These are phyloP conservation scores for Trametes hirsuta DNA, from an alignment of 1,284 basidiomycete genomes.

Conservation along the genomic window DNA sequence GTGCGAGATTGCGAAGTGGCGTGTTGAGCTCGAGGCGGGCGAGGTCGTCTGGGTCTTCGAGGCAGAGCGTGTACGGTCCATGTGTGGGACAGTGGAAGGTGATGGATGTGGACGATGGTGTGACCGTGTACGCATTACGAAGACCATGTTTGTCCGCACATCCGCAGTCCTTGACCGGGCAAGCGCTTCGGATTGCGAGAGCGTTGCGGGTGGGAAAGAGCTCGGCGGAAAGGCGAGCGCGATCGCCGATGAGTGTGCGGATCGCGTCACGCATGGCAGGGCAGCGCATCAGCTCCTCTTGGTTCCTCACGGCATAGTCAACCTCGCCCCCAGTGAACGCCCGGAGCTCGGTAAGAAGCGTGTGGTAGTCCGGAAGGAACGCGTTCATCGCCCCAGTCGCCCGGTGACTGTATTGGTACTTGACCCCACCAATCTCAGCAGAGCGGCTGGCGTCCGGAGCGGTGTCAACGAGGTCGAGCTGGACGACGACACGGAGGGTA, in stretches of 20 bases:
- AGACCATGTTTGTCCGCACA: conserved; percentile 36
- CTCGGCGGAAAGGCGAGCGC: conserved; percentile 22
- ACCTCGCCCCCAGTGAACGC: conserved; percentile 13
- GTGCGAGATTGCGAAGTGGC: conserved; percentile 35
- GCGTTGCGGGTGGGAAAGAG: conserved; percentile 26
- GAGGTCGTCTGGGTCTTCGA: conserved; percentile 25
- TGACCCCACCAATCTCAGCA: conserved; percentile 13
- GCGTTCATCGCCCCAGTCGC: conserved; percentile 24
- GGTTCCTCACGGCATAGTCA: conserved; percentile 21
- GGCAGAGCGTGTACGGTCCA: conserved; percentile 25
- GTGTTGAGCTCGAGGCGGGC: conserved; percentile 36
- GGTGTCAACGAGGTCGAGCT: conserved; percentile 36
- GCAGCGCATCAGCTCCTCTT: conserved; percentile 27
- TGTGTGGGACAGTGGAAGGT: conserved; percentile 32
- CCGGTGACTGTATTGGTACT: conserved; percentile 32
- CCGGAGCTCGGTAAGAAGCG: conserved; percentile 21
- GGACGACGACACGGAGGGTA: conserved; percentile 22
- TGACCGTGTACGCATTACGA: conserved; percentile 24
- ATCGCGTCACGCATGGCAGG: conserved; percentile 24
- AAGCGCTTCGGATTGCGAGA: conserved; percentile 32
- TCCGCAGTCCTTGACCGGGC: conserved; percentile 31
- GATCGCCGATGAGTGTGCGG: conserved; percentile 23
- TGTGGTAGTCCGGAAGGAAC: conserved; percentile 29
- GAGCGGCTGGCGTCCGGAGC: conserved; percentile 26
- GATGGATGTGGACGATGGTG: conserved; percentile 18